Conservation (phyloP, 306 rosid species). For the Phaseolus lunatus region DNA sequence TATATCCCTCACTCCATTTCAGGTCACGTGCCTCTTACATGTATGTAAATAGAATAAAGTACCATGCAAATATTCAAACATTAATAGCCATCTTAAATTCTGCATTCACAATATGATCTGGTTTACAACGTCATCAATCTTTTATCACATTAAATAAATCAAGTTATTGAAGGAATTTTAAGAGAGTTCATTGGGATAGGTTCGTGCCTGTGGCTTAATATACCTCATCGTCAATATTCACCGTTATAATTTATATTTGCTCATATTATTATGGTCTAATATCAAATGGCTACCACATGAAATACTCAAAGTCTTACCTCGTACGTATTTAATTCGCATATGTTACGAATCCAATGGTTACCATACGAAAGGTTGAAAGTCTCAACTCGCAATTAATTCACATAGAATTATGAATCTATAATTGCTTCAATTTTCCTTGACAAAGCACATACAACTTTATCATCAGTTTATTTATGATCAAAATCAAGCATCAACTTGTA, state of each 20-base stretch:
- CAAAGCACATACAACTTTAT: conserved; percentile 13
- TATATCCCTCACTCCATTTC: conserved; percentile 32
- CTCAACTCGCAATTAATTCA: conserved; percentile 5
- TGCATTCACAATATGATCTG: conserved; percentile 35
- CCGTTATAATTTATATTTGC: not conserved
- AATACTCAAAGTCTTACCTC: conserved; percentile 9
- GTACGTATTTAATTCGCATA: not conserved
- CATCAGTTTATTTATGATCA: conserved; percentile 30
- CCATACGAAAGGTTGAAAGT: conserved; percentile 8
- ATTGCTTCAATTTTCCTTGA: conserved; percentile 19
- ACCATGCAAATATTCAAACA: conserved; percentile 31
- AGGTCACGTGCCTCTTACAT: conserved; percentile 11
- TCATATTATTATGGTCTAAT: not conserved
- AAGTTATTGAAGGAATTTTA: conserved; percentile 1
- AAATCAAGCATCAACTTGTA: conserved; percentile 21
- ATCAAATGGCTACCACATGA: conserved; percentile 10
- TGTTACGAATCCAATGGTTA: conserved; percentile 6
- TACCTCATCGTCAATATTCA: conserved; percentile 24
- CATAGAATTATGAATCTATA: not conserved
- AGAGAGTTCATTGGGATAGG: conserved; percentile 14
- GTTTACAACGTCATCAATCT: not conserved
- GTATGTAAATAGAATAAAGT: conserved; percentile 30
- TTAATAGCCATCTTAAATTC: conserved; percentile 20
- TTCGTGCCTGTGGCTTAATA: conserved; percentile 19
- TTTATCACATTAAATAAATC: not conserved